A percentile compares a stretch with the other conserved stretches of the same genome.
Conservation (phyloP, 495 filamentous ascomycete species). For the Emericellopsis terricola region DNA sequence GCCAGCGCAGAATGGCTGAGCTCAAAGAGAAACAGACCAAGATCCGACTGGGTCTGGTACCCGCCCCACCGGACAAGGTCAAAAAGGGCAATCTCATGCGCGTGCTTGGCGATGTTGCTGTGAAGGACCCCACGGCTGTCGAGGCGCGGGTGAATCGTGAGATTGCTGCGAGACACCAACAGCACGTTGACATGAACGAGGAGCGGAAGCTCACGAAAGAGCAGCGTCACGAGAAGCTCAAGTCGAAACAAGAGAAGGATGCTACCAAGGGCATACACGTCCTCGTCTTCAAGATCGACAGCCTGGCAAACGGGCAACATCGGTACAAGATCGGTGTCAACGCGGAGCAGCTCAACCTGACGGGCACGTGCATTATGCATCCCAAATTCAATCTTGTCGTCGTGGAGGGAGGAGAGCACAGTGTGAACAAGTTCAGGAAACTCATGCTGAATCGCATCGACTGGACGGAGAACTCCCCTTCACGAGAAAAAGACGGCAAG, state of each 20-base stretch:
- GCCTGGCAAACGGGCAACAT: conserved; percentile 74
- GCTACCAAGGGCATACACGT: conserved; percentile 66
- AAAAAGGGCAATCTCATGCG: conserved; percentile 95
- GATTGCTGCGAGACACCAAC: conserved; percentile 63
- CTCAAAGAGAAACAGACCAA: conserved; percentile 94
- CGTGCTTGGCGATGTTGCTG: conserved; percentile 89
- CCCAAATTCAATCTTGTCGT: conserved; percentile 77
- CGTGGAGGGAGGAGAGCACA: conserved; percentile 75
- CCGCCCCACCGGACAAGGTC: conserved; percentile 81
- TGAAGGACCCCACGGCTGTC: conserved; percentile 93
- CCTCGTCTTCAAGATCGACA: conserved; percentile 76
- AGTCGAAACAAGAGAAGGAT: conserved; percentile 70
- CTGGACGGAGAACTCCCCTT: conserved; percentile 77
- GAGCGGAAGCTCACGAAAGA: conserved; percentile 86
- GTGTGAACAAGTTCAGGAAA: conserved; percentile 62
- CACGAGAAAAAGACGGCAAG: conserved; percentile 38
- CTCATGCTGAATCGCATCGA: conserved; percentile 84
- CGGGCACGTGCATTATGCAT: conserved; percentile 75
- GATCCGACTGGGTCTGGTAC: conserved; percentile 74
- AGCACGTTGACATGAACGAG: conserved; percentile 65
- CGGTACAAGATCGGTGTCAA: conserved; percentile 86
- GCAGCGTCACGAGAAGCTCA: conserved; percentile 70
- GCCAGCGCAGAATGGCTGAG: conserved; percentile 78
- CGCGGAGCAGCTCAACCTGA: conserved; percentile 70
- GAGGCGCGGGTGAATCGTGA: conserved; percentile 85